These are phyloP conservation scores for Pleurotus sapidus DNA, from an alignment of 768 basidiomycete genomes.

Conservation along the genomic window DNA sequence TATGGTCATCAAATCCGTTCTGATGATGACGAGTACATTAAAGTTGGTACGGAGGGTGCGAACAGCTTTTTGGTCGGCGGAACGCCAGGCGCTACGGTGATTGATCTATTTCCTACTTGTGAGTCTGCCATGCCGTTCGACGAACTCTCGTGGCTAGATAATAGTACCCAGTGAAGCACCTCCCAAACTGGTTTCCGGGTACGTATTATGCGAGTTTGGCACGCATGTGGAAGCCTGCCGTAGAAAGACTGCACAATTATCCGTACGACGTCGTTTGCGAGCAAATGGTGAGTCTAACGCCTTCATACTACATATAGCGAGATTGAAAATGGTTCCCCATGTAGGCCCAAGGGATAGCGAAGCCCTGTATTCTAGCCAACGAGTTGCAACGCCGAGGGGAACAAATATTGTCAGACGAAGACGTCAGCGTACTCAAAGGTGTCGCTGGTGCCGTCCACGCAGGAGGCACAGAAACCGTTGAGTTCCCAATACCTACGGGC, in stretches of 20 bases:
- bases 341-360: conserved; percentile 13
- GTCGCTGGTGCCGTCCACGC: conserved; percentile 28
- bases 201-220: conserved; percentile 31
- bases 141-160: background rate
- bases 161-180: conserved; percentile 27
- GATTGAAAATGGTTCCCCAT: background rate
- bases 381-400: conserved; percentile 2
- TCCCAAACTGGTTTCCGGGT: conserved; percentile 39
- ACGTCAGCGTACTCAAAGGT: conserved; percentile 18
- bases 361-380: conserved; percentile 12
- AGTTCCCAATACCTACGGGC: background rate
- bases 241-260: conserved; percentile 28
- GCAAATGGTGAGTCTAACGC: conserved; percentile 21
- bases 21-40: conserved; percentile 20
- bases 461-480: conserved; percentile 35
- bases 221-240: conserved; percentile 22
- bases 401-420: conserved; percentile 1
- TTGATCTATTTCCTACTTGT: conserved; percentile 22
- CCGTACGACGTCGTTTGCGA: conserved; percentile 25
- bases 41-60: conserved; percentile 13
- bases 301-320: background rate
- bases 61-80: conserved; percentile 10
- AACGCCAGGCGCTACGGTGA: conserved; percentile 14
- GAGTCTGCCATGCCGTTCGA: conserved; percentile 1
- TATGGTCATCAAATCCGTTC: conserved; percentile 20